Evolutionary conservation across 768 basidiomycete species (phyloP), one percentile per base, ranked within the genome.

Genomic region (Tricholoma flavovirens): DNA sequence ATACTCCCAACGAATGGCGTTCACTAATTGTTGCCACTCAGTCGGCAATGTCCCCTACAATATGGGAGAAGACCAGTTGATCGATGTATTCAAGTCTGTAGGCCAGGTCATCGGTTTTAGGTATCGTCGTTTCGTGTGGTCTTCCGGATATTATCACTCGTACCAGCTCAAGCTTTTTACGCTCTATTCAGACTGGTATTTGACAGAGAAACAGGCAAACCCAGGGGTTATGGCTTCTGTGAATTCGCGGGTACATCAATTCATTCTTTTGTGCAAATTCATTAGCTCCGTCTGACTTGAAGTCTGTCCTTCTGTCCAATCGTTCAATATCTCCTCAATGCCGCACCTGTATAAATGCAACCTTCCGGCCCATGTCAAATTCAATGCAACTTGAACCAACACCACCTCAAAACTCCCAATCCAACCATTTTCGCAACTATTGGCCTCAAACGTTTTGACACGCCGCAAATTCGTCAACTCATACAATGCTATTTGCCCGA

Each of bases 161-260:
- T 60, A 42, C 43, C 40, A 57, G 49, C 55, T 58, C 54, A 64
- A 48, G 46, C 48, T 48, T 51, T 56, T 56, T 17, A 24, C 42
- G 35, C 35, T 48, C 62, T 56, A 53, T 58, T 29, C 62, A 93
- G 91, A 69, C 78, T 93, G 49, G 90, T 93, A 48, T 92, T 89
- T 71, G 91, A 93, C 75, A 78, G 91, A 66, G 91, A 92, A 56
- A 93, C 93, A n/a, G 93, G 92, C 54, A 95, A 95, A 69, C 91
- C 93, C 51, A 88, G 87, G 72, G 93, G 93, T 26, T 96, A 94
- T 70, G 93, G 93, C 19, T 93, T 93, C 67, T 93, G 91, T 77
- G 91, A 93, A 82, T 94, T 91, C 65, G 83, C 87, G 62, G 92
- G 90, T 92, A 82, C 75, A 79, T 77, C 67, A 71, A 66, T 73